Evolutionary conservation across 208 protist species (phyloP).

Genomic region (Trypanosoma congolense): DNA sequence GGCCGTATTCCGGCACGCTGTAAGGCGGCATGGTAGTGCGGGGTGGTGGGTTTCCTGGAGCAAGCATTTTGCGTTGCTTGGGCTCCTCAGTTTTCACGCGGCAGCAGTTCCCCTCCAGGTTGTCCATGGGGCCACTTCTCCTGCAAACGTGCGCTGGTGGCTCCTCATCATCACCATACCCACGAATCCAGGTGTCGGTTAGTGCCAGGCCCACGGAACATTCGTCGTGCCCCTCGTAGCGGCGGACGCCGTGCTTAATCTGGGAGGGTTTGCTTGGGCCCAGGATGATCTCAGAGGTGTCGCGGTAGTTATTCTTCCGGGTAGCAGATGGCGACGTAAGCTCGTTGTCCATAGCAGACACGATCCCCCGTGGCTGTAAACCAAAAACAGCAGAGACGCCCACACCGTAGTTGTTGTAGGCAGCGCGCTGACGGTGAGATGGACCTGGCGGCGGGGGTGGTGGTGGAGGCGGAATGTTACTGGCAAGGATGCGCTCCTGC

Average conservation of each 20-base stretch:
- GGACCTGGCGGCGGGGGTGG: constrained; percentile 6
- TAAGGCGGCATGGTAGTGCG: constrained; percentile 25
- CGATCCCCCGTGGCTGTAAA: neutral
- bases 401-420: constrained; percentile 7
- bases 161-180: constrained; percentile 24
- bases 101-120: constrained; percentile 21
- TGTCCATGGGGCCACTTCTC: constrained; percentile 18
- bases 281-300: constrained; percentile 57
- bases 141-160: neutral
- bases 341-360: neutral
- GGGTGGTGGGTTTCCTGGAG: constrained; percentile 12
- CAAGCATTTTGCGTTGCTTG: constrained; percentile 24
- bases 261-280: constrained; percentile 61
- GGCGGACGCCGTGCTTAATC: constrained; percentile 51
- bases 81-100: constrained; percentile 18
- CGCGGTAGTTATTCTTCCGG: neutral
- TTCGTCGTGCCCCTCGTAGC: constrained; percentile 42
- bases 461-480: constrained; percentile 26
- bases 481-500: constrained; percentile 21
- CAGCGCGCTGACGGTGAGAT: constrained; percentile 28
- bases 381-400: constrained; percentile 8
- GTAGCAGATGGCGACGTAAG: neutral
- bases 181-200: constrained; percentile 64
- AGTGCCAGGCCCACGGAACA: constrained; percentile 61
- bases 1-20: constrained; percentile 23